Base-by-base conservation (phyloP, 345 rosid genomes). In the Hibiscus trionum region DNA sequence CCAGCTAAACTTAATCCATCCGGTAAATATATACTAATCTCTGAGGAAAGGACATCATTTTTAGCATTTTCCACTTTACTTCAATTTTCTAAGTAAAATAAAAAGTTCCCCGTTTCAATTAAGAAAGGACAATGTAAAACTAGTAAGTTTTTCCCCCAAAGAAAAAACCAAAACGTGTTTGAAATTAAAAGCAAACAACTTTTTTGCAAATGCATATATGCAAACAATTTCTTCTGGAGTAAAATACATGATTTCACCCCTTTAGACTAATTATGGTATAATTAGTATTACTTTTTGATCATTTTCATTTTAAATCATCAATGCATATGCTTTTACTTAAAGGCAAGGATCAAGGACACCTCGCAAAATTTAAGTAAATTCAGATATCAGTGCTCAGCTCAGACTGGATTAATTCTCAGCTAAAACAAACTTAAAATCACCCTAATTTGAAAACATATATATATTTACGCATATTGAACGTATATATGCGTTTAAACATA, bases 1-100 rank as follows among this genome's bases (percentile, higher is more conserved):
- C 71, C 27, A n/a, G 71, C 27, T 29, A 66, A 68, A n/a, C 71
- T 68, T 50, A 29, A 68, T 27, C 57, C 16, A n/a, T 68, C 60
- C 16, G 3, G 46, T 31, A 50, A 55, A 47, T 66, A n/a, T n/a
- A n/a, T n/a, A 66, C 14, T 66, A 46, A 66, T 47, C 21, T 12
- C 21, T 29, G 35, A 66, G 21, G 70, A 17, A 46, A 66, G 2
- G 11, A 27, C 19, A 29, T 27, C 15, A 15, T 49, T 68, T 29
- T 14, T 27, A 9, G 19, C 6, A 49, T 50, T 50, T 49, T 16
- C 15, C 11, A 27, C n/a, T 67, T 67, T 49, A 49, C 9, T 9
- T 14, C 49, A 46, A 26, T 14, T 66, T 49, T 24, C 44, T 29
- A 16, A 16, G 50, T 3, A 7, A 49, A 16, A 16, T 58, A 27